Evolutionary conservation across 1,284 basidiomycete species (phyloP).

Genomic region (Ceratobasidium sp.): DNA sequence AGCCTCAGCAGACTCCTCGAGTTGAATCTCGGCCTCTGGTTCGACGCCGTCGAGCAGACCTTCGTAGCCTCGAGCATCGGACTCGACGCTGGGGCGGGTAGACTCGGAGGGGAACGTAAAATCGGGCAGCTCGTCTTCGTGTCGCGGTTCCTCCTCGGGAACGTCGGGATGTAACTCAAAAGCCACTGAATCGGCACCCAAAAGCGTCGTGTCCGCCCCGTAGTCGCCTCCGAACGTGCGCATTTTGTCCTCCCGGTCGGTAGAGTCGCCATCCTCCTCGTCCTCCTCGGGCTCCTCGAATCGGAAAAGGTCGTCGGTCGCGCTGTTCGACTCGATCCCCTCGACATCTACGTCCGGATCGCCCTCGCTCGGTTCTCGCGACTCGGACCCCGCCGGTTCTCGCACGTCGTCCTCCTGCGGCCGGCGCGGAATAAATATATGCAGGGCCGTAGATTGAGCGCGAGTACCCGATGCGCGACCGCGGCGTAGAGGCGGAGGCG

Average conservation of each 20-base stretch:
- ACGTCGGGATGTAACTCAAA: neutral
- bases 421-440: constrained; percentile 18
- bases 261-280: neutral
- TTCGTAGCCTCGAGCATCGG: neutral
- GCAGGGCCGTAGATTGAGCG: neutral
- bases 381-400: neutral
- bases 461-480: neutral
- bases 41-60: neutral
- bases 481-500: constrained; percentile 3
- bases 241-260: neutral
- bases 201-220: neutral
- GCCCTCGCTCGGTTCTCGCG: neutral
- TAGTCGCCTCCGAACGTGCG: constrained; percentile 17
- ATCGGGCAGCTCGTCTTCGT: neutral
- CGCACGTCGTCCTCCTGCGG: neutral
- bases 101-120: neutral
- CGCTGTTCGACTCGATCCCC: neutral
- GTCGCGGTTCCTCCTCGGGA: neutral
- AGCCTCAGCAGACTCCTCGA: neutral
- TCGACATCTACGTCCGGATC: neutral
- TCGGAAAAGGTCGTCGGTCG: neutral
- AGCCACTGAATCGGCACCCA: neutral
- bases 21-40: neutral
- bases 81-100: neutral
- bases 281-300: neutral